These are phyloP conservation scores for Cyclocybe aegerita DNA, from an alignment of 768 basidiomycete genomes.

Conservation along the genomic window DNA sequence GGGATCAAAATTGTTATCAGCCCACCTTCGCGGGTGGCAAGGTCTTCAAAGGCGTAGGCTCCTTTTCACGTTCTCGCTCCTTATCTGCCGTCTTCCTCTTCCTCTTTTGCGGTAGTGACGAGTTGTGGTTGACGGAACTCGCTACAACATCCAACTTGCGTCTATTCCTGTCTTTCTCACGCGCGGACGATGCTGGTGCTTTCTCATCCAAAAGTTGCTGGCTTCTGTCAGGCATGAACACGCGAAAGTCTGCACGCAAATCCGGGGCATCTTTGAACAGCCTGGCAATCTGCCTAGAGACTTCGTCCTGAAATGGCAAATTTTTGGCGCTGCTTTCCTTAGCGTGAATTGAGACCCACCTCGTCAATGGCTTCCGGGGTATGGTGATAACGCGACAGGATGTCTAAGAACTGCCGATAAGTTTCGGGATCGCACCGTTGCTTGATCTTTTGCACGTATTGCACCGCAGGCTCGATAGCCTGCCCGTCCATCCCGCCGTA, in stretches of 20 bases:
- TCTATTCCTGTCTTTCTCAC: constrained; percentile 43
- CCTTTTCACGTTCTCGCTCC: constrained; percentile 42
- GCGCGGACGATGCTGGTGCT: constrained; percentile 27
- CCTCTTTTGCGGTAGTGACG: constrained; percentile 62
- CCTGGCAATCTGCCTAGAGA: constrained; percentile 63
- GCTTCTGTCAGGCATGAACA: constrained; percentile 69
- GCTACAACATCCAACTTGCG: constrained; percentile 45
- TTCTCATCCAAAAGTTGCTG: constrained; percentile 51
- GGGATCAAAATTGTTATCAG: constrained; percentile 15
- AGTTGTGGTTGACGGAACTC: constrained; percentile 23
- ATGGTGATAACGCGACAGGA: constrained; percentile 64
- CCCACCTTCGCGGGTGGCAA: constrained; percentile 39
- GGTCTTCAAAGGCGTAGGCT: constrained; percentile 25
- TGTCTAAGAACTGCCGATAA: constrained; percentile 76
- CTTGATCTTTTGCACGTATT: constrained; percentile 97
- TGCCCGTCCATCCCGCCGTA: constrained; percentile 36
- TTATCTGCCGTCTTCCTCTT: constrained; percentile 62
- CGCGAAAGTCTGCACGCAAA: constrained; percentile 67
- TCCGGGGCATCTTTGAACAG: constrained; percentile 79
- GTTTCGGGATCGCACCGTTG: constrained; percentile 89
- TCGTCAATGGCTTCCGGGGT: constrained; percentile 62
- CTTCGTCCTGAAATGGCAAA: constrained; percentile 49
- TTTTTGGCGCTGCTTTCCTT: neutral
- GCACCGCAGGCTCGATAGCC: constrained; percentile 77
- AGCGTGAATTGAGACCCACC: constrained; percentile 28